Conservation (phyloP, 2,329 filamentous ascomycete species). For the Colletotrichum lentis region DNA sequence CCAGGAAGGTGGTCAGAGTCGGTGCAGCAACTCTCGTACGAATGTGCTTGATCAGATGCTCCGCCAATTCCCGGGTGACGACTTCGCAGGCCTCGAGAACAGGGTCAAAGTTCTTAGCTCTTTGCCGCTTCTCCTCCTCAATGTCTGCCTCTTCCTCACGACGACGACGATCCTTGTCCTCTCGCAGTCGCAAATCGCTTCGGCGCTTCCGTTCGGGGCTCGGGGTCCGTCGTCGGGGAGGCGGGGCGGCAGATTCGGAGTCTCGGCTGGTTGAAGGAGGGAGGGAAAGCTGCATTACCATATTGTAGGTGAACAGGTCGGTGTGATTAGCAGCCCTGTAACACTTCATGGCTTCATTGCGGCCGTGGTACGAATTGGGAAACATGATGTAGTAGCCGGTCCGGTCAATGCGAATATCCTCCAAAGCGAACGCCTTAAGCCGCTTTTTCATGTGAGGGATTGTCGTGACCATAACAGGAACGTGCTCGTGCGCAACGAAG, state of each 20-base stretch:
- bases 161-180: slow-evolving; percentile 70
- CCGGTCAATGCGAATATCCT: slow-evolving; percentile 82
- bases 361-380: slow-evolving; percentile 76
- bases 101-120: slow-evolving; percentile 90
- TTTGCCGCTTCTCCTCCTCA: slow-evolving; percentile 88
- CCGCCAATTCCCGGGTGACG: slow-evolving; percentile 80
- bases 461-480: slow-evolving; percentile 86
- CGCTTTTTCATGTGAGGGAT: slow-evolving; percentile 90
- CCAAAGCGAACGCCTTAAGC: slow-evolving; percentile 81
- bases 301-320: slow-evolving; percentile 87
- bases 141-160: slow-evolving; percentile 82
- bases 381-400: slow-evolving; percentile 95
- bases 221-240: slow-evolving; percentile 47
- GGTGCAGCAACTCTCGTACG: slow-evolving; percentile 87
- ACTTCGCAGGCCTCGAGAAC: slow-evolving; percentile 82
- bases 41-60: slow-evolving; percentile 88
- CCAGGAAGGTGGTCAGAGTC: slow-evolving; percentile 79
- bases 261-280: slow-evolving; percentile 41
- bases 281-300: slow-evolving; percentile 82
- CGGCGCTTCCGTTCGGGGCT: slow-evolving; percentile 47
- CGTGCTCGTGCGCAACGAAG: slow-evolving; percentile 85
- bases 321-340: slow-evolving; percentile 80
- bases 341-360: slow-evolving; percentile 82
- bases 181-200: slow-evolving; percentile 63
- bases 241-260: slow-evolving; percentile 35